Conservation (phyloP, 179 eudicot species). For the Gypsophila paniculata region DNA sequence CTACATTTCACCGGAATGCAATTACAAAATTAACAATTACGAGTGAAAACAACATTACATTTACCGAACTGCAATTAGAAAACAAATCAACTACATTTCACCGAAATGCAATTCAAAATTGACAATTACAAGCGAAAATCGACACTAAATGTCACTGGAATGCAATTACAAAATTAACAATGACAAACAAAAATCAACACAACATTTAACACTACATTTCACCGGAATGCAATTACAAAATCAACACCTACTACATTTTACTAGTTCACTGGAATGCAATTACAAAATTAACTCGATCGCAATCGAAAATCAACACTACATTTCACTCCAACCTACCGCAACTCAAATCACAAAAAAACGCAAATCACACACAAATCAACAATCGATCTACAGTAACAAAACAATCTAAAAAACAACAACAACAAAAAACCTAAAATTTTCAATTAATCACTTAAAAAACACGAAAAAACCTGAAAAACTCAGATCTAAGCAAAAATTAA, state of each 20-base stretch:
- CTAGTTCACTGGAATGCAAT: too few relatives aligned
- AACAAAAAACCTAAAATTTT: conserved; percentile 7
- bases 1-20: conserved; percentile 25
- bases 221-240: background rate
- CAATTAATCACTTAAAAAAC: conserved; percentile 1
- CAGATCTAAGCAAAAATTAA: conserved; percentile 36
- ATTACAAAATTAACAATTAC: conserved; percentile 14
- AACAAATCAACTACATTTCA: background rate
- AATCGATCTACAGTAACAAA: background rate
- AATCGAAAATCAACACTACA: too few relatives aligned
- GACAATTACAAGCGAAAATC: too few relatives aligned
- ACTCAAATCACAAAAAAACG: background rate
- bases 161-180: conserved; percentile 33
- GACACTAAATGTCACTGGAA: too few relatives aligned
- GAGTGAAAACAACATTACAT: background rate
- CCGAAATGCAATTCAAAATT: background rate
- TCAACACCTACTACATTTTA: too few relatives aligned
- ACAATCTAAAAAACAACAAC: background rate
- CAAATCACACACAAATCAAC: background rate
- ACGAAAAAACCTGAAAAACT: background rate
- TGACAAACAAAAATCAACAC: background rate
- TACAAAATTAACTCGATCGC: too few relatives aligned
- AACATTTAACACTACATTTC: background rate
- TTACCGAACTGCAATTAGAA: background rate
- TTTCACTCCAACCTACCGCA: background rate